Conservation (phyloP, 352 stramenopile genomes). For the Pythium rishiriense region DNA sequence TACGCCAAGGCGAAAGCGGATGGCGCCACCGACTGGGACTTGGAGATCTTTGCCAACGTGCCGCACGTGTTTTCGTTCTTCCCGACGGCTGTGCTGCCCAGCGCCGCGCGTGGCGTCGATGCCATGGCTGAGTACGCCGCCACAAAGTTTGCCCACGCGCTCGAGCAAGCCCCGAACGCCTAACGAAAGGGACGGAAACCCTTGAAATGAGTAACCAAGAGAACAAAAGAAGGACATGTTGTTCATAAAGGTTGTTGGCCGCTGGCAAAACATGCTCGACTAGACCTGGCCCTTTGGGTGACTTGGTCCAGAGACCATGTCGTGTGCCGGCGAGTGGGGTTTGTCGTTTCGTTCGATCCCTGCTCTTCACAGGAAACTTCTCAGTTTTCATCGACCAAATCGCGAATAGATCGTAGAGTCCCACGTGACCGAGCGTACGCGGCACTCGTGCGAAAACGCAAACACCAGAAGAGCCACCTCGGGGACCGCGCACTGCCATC, state of each 20-base stretch:
- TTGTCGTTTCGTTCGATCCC: too few relatives aligned
- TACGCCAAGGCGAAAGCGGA: conserved; percentile 18
- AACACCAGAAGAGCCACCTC: neutral
- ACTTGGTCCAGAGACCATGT: too few relatives aligned
- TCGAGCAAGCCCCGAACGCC: neutral
- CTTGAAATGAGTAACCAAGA: too few relatives aligned
- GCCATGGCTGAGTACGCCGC: conserved; percentile 27
- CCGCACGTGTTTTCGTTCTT: conserved; percentile 33
- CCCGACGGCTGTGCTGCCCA: conserved; percentile 21
- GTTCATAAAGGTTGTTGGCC: too few relatives aligned
- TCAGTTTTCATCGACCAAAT: too few relatives aligned
- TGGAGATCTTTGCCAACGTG: conserved; percentile 25
- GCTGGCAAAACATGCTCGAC: too few relatives aligned
- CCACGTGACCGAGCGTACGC: neutral
- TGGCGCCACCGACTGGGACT: conserved; percentile 19
- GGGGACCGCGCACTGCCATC: neutral
- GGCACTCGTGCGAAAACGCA: neutral
- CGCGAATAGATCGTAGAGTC: too few relatives aligned
- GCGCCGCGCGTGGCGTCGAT: conserved; percentile 21
- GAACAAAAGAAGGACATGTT: too few relatives aligned
- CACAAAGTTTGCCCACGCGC: conserved; percentile 3
- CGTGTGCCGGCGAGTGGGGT: too few relatives aligned
- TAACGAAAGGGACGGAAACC: neutral
- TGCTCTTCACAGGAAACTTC: too few relatives aligned
- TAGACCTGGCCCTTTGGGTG: too few relatives aligned